Percentiles rank a stretch among this genome's conserved stretches.
Conservation (phyloP, 176 grass and related monocot species). For the Zea luxurians region DNA sequence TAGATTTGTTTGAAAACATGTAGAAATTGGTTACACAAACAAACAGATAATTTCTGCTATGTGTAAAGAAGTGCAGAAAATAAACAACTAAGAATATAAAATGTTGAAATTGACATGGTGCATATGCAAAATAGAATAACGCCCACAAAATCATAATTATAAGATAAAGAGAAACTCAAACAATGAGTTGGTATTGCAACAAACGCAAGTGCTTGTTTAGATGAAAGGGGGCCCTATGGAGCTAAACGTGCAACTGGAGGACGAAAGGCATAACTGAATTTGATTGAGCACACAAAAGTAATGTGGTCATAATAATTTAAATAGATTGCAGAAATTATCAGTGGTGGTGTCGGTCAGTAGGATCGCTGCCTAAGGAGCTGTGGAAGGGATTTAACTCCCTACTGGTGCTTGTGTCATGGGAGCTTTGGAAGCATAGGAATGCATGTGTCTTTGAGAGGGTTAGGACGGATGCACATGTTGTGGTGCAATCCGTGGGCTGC, state of each 20-base stretch:
- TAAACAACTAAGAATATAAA: not conserved
- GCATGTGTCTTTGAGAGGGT: no score
- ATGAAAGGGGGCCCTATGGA: not conserved
- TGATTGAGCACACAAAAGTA: not conserved
- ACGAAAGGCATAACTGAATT: not conserved
- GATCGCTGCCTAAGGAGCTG: no score
- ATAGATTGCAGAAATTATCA: not conserved
- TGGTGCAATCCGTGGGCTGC: no score
- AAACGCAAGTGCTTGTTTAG: no score
- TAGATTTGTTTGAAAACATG: not conserved
- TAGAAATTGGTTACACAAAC: constrained; percentile 7
- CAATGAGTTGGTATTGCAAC: not conserved
- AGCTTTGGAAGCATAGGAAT: no score
- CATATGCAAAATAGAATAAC: not conserved
- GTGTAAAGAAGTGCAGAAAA: constrained; percentile 3
- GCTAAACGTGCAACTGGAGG: not conserved
- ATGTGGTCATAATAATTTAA: constrained; percentile 2
- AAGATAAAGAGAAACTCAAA: constrained; percentile 8
- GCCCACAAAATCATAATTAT: not conserved
- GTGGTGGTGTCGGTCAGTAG: no score
- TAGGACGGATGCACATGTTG: no score
- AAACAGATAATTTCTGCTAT: constrained; percentile 17
- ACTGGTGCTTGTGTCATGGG: no score
- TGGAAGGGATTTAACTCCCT: no score
- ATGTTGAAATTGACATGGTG: not conserved